Base-by-base conservation (phyloP, 345 rosid species). In the Cardamine resedifolia region DNA sequence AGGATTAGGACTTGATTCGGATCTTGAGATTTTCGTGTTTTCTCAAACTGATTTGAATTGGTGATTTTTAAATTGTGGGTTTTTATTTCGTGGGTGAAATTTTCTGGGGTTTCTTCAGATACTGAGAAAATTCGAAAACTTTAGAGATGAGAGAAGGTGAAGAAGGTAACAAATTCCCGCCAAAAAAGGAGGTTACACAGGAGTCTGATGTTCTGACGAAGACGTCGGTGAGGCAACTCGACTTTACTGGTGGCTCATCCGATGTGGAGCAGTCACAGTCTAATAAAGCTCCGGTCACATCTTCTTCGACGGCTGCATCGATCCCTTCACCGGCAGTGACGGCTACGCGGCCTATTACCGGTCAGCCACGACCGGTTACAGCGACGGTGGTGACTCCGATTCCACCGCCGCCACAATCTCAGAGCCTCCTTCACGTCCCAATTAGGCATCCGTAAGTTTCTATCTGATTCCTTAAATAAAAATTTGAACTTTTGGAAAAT, bases 181-280 rank as follows among this genome's bases (percentile, higher is more conserved):
- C 87, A 68, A 82, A 83, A 78, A 83, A 80, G 78, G 62, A 53
- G 72, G 81, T 82, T 72, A 0, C 44, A 10, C 86, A 85, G 3
- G 63, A 63, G 63, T 62, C 36, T 45, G 74, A 74, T 56, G 52
- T 66, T 26, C 88, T 83, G 56, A 30, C 27, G 58, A 87, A 80
- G 86, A 87, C 82, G 84, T 85, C 86, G 9, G 97, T 92, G 14
- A 78, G 96, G 83, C 98, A 95, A 85, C 92, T 95, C 39, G 96
- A 91, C 83, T 95, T 95, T 81, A 85, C 89, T 33, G 86, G 82
- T 26, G 75, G 59, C 66, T 82, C 72, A 38, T 78, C 66, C 66
- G 81, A 55, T 38, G 66, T 83, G 14, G 88, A 85, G 53, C 86
- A 81, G 45, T 84, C 84, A 43, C 88, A 73, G 78, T 72, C 62